Conservation (phyloP, 1,284 basidiomycete species). For the Amylostereum chailletii region DNA sequence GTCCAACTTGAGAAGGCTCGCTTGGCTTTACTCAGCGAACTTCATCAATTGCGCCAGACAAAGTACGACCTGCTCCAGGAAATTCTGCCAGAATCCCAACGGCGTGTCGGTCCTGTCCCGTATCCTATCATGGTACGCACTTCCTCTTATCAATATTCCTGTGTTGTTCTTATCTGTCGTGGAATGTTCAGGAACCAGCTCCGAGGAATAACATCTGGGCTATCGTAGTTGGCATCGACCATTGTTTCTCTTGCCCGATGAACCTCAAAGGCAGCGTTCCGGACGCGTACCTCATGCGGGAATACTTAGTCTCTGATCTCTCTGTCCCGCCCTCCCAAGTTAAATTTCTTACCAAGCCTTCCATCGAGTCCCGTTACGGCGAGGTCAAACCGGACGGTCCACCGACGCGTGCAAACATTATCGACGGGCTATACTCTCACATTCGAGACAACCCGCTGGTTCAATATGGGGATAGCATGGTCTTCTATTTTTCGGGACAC, state of each 20-base stretch:
- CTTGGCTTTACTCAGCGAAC: no score
- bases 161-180: no score
- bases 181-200: no score
- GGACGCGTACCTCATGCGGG: not conserved
- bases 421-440: slow-evolving; percentile 8
- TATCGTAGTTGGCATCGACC: not conserved
- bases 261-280: not conserved
- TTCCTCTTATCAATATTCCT: no score
- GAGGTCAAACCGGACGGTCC: not conserved
- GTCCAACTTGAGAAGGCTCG: no score
- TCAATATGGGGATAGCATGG: slow-evolving; percentile 6
- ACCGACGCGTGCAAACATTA: slow-evolving; percentile 9
- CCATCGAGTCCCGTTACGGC: not conserved
- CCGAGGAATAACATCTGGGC: not conserved
- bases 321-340: not conserved
- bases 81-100: no score
- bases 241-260: not conserved
- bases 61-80: no score
- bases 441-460: slow-evolving; percentile 10
- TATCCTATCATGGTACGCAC: no score
- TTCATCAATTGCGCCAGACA: no score
- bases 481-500: slow-evolving; percentile 14
- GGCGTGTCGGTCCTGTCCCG: no score
- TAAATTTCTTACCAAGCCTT: not conserved
- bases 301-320: not conserved